These are phyloP conservation scores for Sporothrix sp. DNA, from an alignment of 2,329 filamentous ascomycete genomes.

Conservation along the genomic window DNA sequence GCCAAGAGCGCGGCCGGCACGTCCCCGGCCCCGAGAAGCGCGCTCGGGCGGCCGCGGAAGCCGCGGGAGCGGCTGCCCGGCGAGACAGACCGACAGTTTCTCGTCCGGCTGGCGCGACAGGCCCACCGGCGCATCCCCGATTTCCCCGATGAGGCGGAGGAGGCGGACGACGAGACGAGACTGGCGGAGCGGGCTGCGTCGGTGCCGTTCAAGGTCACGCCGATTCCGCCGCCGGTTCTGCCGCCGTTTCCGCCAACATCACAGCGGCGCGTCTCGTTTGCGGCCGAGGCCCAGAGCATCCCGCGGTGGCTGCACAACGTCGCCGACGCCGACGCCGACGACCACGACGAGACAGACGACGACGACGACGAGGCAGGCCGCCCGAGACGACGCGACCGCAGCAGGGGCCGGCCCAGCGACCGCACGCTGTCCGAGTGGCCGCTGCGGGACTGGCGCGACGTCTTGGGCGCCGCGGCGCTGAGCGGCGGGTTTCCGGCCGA, in stretches of 20 bases:
- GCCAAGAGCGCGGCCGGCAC: too few species aligned
- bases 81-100: constrained; percentile 38
- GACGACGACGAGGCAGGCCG: neutral
- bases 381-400: neutral
- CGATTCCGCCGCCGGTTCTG: neutral
- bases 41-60: constrained; percentile 30
- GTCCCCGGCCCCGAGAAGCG: too few species aligned
- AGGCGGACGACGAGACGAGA: constrained; percentile 1
- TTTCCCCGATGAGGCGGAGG: constrained; percentile 14
- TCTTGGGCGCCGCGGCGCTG: constrained; percentile 68
- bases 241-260: neutral
- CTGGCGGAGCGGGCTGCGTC: neutral
- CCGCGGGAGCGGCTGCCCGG: constrained; percentile 30
- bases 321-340: neutral
- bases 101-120: constrained; percentile 37
- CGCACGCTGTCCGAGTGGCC: constrained; percentile 23
- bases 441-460: constrained; percentile 73
- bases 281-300: neutral
- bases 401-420: neutral
- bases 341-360: neutral
- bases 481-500: constrained; percentile 58
- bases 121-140: constrained; percentile 18
- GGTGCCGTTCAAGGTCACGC: neutral
- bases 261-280: neutral
- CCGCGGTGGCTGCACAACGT: neutral